A percentile compares a stretch with the other conserved stretches of the same genome.
Conservation (phyloP, 164 flowering plant species). For the Stephania yunnanensis region DNA sequence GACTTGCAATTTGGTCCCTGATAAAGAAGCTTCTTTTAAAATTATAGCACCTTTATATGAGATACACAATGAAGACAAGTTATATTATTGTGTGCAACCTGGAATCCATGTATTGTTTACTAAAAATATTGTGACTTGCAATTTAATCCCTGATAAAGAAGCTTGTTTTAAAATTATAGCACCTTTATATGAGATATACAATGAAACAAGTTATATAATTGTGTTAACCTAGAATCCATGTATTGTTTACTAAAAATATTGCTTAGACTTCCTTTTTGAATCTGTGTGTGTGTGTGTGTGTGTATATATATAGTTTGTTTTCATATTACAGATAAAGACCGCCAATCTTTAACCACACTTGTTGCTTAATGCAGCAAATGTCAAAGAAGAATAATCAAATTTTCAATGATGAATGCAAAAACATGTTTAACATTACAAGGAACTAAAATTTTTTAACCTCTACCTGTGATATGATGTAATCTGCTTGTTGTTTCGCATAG, state of each 20-base stretch:
- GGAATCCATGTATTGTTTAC: background rate
- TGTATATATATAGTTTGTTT: no score
- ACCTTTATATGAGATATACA: background rate
- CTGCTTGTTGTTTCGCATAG: conserved; percentile 96
- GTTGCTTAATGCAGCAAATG: no score
- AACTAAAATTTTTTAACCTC: conserved; percentile 2
- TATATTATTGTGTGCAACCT: background rate
- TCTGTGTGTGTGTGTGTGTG: no score
- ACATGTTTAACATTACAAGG: no score
- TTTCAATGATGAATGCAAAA: no score
- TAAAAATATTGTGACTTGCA: background rate
- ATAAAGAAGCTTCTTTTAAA: background rate
- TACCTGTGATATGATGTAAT: conserved; percentile 86
- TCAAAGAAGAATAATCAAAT: no score
- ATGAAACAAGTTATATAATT: background rate
- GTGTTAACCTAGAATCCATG: background rate
- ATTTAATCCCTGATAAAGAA: background rate
- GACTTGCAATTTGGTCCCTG: background rate
- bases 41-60: background rate
- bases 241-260: background rate
- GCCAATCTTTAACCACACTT: no score
- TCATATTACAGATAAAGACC: no score
- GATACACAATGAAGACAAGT: background rate
- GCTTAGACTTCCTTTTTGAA: background rate
- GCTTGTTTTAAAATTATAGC: background rate